Base-by-base conservation (phyloP, 768 basidiomycete species). In the Boletus insuetus region DNA sequence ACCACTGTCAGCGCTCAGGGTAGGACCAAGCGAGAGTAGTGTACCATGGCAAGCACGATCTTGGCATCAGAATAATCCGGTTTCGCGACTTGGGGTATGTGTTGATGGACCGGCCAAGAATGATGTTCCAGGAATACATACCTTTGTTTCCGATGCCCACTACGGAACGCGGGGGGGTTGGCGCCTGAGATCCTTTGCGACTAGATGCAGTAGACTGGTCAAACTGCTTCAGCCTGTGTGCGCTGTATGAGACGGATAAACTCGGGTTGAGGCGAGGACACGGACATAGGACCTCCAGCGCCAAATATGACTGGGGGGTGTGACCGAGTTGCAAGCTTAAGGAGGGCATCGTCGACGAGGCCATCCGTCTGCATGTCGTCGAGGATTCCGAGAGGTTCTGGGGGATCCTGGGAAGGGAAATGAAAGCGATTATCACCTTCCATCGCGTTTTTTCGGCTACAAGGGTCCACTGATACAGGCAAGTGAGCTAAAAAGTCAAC, bases 31-130 rank as follows among this genome's bases (percentile, higher is more conserved):
- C 4, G 37, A 53, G 31, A 17, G 52, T 22, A 14, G 54, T 74
- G 46, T 49, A 94, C 96, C 92, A 98, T 98, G 3, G 96, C 96
- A 12, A 98, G 82, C 8, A 99, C 94, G 60, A 99, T 97, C 82
- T 98, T 99, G 37, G 93, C 92, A 68, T 98, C 95, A 4, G 94
- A 97, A 64, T 98, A 98, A 67, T 99, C 97, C 6, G 97, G 97
- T 71, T 96, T 98, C 51, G 91, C 89, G 45, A 96, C 92, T 94
- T 43, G 45, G 19, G 44, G 38, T 45, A 13, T 14, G 40, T 32
- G 48, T 51, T 40, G 49, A 53, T 37, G 22, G 34, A 39, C 10
- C 39, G 40, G 40, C 24, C 1, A n/a, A 51, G 38, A 56, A 40
- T 46, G 55, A 50, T 31, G 45, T 34, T 51, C 14, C 35, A 17